Base-by-base conservation (phyloP, 495 filamentous ascomycete genomes). In the Physcia stellaris region DNA sequence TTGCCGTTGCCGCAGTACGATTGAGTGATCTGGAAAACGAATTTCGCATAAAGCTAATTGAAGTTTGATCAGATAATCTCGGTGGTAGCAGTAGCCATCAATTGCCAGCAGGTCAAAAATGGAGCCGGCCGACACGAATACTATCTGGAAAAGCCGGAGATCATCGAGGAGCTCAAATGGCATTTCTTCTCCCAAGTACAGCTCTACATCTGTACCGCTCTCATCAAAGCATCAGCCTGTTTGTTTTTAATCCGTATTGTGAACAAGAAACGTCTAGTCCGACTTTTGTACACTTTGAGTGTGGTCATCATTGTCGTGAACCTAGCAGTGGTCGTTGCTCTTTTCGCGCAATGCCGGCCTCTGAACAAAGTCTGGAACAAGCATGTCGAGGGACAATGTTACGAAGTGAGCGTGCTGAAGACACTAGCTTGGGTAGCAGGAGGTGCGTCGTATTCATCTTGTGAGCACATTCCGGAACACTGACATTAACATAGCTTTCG, bases 201-300 rank as follows among this genome's bases (percentile, higher is more conserved):
- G 30, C 30, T 41, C 10, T 48, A 47, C 32, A 42, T 59, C 35
- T 48, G 39, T 12, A 47, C 42, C 37, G 53, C 48, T 11, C 49
- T 49, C 18, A 55, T 54, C 52, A 59, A 61, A 19, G 49, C 45
- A 34, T 64, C 65, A 9, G 69, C 35, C 33, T 54, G 51, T 32
- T 41, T 57, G 20, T 71, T 45, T 37, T 27, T 47, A 2, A 28
- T 47, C 1, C 45, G 45, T 10, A 22, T 47, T 2, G 32, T 40
- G 7, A 40, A 38, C 7, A 42, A 42, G 28, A 37, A 37, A 15
- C 24, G 20, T 9, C 20, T 43, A 10, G 24, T 19, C 7, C 39
- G 29, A 3, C 6, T 22, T 1, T 26, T 47, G 4, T 35, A 37
- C 22, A 29, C 6, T 17, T 24, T 47, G 4, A 43, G 34, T 23